Base-by-base conservation (phyloP, 305 asterid genomes). In the Ilex paraguariensis region DNA sequence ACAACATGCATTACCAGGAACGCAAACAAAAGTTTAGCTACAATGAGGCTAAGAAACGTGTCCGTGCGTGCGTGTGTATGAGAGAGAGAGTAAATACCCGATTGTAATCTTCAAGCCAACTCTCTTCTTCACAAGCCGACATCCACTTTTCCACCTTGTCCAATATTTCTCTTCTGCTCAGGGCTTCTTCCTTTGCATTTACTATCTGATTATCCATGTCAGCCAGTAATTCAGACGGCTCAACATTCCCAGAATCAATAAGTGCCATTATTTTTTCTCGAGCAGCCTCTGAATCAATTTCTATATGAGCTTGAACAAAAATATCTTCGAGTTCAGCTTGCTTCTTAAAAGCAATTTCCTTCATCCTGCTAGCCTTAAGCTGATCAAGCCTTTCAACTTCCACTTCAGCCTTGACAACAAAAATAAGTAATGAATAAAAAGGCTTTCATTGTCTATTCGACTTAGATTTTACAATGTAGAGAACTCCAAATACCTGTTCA, bases 51-150 rank as follows among this genome's bases (percentile, higher is more conserved):
- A 21, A 21, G 2, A 21, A 21, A 21, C 0, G 28, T 21, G 28
- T n/a, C n/a, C 2, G 2, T 21, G 28, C 1, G 28, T 1, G 28
- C 1, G 28, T 21, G 28, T 21, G 28, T 21, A 21, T 36, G 42
- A 36, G 42, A 36, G 42, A 36, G 42, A 36, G 42, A 36, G 9
- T 8, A 36, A 55, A 75, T 83, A 91, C 99, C 95, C 95, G 79
- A 56, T 77, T 90, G 79, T 93, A 90, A 77, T 90, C 99, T 70
- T 93, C 99, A 54, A 90, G 96, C 97, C 99, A 93, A 68, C 95
- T 93, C 88, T 93, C 99, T 79, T 93, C 97, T 81, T 93, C 97
- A 79, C 99, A 93, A 63, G 99, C 92, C 14, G 97, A 85, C 99
- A 93, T 90, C 97, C 97, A 93, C 65, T 90, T 93, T 75, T 93